A percentile compares a stretch with the other conserved stretches of the same genome.
Conservation (phyloP, 306 rosid species). For the Trifolium fragiferum region DNA sequence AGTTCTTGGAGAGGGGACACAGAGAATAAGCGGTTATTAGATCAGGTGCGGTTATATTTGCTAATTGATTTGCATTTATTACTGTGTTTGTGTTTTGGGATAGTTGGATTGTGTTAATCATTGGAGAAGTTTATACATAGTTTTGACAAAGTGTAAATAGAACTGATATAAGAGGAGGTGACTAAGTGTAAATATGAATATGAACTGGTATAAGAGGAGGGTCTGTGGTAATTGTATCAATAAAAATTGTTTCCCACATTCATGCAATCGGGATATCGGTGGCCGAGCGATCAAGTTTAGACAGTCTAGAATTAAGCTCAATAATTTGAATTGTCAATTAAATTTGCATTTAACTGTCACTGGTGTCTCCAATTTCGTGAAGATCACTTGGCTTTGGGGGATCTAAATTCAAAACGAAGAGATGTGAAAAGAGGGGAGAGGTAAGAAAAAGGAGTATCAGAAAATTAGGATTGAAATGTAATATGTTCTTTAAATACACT, state of each 20-base stretch:
- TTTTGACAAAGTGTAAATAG: not conserved
- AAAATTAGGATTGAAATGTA: not conserved
- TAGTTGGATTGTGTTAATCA: not conserved
- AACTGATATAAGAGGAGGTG: not conserved
- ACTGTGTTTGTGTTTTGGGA: not conserved
- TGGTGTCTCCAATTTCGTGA: no score
- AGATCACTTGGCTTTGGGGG: no score
- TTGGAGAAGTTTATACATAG: no score
- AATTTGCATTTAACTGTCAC: no score
- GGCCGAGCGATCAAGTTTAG: no score
- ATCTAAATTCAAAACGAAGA: not conserved
- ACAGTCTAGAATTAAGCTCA: no score
- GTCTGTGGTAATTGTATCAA: not conserved
- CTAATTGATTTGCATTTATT: not conserved
- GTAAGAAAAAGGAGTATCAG: not conserved
- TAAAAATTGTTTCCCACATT: not conserved
- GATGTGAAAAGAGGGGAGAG: not conserved
- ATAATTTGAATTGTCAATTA: no score
- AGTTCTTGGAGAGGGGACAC: no score
- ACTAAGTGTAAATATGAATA: not conserved
- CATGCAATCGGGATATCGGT: no score
- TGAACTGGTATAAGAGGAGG: not conserved
- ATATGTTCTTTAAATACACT: not conserved
- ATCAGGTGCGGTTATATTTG: conserved; percentile 53
- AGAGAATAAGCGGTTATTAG: conserved; percentile 62